phyloP scores from a whole-genome alignment of 2,329 filamentous ascomycete genomes.

The Phyllosticta citrichinensis region DNA sequence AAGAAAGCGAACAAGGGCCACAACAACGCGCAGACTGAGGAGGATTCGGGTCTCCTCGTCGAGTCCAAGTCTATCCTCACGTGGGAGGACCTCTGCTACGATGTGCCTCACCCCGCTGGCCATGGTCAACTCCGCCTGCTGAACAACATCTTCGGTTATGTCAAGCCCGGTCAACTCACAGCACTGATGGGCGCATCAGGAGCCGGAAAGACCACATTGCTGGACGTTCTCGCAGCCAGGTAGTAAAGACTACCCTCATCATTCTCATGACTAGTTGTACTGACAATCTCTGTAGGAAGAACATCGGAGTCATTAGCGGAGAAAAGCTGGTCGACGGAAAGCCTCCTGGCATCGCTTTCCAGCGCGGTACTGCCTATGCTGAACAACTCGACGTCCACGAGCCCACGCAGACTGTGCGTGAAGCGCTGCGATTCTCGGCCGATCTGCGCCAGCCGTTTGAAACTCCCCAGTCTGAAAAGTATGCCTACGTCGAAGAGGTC shows the following conservation, averaged over 20 bases:
- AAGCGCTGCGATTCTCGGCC: conserved; percentile 57
- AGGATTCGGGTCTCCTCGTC: conserved; percentile 40
- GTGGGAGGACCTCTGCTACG: conserved; percentile 73
- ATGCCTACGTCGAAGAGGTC: conserved; percentile 56
- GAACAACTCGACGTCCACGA: conserved; percentile 59
- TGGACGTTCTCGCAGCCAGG: conserved; percentile 60
- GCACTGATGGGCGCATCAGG: conserved; percentile 68
- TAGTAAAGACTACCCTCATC: too few species aligned
- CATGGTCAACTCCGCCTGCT: conserved; percentile 60
- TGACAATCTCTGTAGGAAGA: conserved; percentile 35
- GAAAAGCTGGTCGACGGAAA: conserved; percentile 54
- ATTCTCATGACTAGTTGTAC: too few species aligned
- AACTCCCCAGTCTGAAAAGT: conserved; percentile 49
- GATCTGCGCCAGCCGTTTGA: conserved; percentile 52
- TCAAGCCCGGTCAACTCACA: conserved; percentile 69
- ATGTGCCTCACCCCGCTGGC: conserved; percentile 66
- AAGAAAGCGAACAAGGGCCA: conserved; percentile 46
- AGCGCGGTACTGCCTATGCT: conserved; percentile 54
- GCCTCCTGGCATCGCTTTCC: conserved; percentile 48
- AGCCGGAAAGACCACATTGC: conserved; percentile 78
- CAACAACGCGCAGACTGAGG: conserved; percentile 29
- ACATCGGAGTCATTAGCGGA: conserved; percentile 53
- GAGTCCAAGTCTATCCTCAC: conserved; percentile 47
- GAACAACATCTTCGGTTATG: conserved; percentile 64
- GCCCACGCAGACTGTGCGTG: conserved; percentile 51